A percentile compares a stretch with the other conserved stretches of the same genome.
Conservation (phyloP, 2,329 filamentous ascomycete genomes). For the Talaromyces sp. region DNA sequence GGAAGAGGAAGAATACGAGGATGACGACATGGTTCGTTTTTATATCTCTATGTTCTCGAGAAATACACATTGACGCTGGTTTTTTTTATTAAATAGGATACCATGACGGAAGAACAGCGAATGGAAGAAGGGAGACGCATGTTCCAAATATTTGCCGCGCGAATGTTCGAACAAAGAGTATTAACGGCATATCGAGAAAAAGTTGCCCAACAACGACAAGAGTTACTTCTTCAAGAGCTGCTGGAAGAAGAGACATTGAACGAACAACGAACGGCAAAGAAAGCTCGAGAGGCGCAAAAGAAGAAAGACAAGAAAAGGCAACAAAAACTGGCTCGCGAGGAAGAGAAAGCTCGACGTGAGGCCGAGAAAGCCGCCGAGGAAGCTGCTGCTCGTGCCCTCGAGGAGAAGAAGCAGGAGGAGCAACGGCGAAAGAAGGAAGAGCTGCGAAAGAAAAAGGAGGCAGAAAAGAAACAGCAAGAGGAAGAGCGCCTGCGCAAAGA, state of each 20-base stretch:
- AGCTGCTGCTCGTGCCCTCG: slow-evolving; percentile 66
- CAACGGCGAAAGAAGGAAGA: slow-evolving; percentile 78
- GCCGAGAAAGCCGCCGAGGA: slow-evolving; percentile 87
- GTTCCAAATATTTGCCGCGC: slow-evolving; percentile 98
- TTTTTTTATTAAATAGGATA: slow-evolving; percentile 56
- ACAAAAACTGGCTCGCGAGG: slow-evolving; percentile 83
- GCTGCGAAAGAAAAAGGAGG: slow-evolving; percentile 84
- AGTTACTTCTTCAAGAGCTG: slow-evolving; percentile 84
- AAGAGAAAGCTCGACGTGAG: slow-evolving; percentile 82
- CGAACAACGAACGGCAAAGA: slow-evolving; percentile 81
- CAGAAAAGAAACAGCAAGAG: slow-evolving; percentile 82
- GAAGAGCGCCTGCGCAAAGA: slow-evolving; percentile 83
- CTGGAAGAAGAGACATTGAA: slow-evolving; percentile 76
- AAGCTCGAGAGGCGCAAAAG: slow-evolving; percentile 88
- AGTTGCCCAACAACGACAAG: slow-evolving; percentile 85
- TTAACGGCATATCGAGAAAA: slow-evolving; percentile 97
- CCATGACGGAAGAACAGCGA: slow-evolving; percentile 95
- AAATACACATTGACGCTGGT: not conserved
- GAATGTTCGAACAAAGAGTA: slow-evolving; percentile 98
- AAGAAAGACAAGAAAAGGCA: slow-evolving; percentile 89
- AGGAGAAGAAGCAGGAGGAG: slow-evolving; percentile 75
- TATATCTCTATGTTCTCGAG: not conserved
- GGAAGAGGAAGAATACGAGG: slow-evolving; percentile 61
- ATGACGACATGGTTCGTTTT: slow-evolving; percentile 56
- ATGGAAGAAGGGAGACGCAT: slow-evolving; percentile 98